A percentile compares a stretch with the other conserved stretches of the same genome.
Evolutionary conservation across 768 basidiomycete species (phyloP).

Genomic region (Rhizopogon vesiculosus): DNA sequence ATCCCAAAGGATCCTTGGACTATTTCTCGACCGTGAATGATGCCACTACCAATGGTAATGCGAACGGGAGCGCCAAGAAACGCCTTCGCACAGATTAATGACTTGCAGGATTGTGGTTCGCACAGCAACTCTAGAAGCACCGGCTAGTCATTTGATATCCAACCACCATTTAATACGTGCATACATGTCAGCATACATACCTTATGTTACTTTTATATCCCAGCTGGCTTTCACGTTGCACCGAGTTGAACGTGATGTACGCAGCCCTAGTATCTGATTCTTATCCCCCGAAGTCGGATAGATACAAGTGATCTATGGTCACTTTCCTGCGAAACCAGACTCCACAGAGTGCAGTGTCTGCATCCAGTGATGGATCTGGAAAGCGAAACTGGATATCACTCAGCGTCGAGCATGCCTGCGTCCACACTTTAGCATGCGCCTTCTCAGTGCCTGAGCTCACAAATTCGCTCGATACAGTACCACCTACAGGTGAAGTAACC

Average conservation of each 20-base stretch:
- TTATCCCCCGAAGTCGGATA: too few relatives aligned
- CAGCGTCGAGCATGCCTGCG: slow-evolving; percentile 20
- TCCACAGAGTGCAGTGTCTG: slow-evolving; percentile 25
- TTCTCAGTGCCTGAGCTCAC: slow-evolving; percentile 21
- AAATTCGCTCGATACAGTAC: slow-evolving; percentile 18
- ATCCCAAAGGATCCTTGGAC: slow-evolving; percentile 67
- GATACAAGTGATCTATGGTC: neutral
- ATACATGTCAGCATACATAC: neutral
- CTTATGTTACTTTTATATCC: neutral
- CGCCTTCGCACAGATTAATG: slow-evolving; percentile 49
- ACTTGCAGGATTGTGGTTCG: neutral
- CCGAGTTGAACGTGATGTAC: neutral
- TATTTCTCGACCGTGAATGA: slow-evolving; percentile 49
- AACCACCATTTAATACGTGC: neutral
- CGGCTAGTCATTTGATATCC: neutral
- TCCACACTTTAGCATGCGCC: slow-evolving; percentile 24
- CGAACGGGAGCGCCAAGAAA: slow-evolving; percentile 48
- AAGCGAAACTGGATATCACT: slow-evolving; percentile 26
- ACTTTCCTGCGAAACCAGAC: slow-evolving; percentile 24
- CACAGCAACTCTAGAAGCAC: neutral
- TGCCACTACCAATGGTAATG: slow-evolving; percentile 23
- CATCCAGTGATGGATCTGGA: slow-evolving; percentile 19
- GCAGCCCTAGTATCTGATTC: too few relatives aligned
- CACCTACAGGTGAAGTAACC: neutral
- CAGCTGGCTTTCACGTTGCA: neutral